Percentiles rank a stretch among this genome's conserved stretches.
Conservation (phyloP, 495 filamentous ascomycete genomes). For the Talaromyces borbonicus region DNA sequence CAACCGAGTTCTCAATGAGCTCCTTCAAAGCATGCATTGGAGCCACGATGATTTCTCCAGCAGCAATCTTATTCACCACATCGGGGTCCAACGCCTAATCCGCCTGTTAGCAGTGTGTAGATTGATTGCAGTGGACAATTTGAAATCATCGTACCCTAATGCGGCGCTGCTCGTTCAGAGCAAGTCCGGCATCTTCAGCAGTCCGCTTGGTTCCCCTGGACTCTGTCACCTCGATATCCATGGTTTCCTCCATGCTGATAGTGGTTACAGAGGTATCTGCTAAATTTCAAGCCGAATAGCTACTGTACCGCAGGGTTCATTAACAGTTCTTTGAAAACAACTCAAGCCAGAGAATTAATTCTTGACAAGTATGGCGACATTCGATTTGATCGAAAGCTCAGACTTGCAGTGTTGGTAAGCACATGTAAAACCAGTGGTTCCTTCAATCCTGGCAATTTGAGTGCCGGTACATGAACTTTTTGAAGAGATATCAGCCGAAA, state of each 20-base stretch:
- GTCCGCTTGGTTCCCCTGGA: conserved; percentile 57
- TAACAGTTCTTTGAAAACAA: no score
- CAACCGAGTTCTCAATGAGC: conserved; percentile 94
- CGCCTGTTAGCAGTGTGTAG: background rate
- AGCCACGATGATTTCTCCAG: conserved; percentile 98
- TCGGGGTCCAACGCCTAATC: conserved; percentile 77
- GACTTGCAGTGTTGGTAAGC: no score
- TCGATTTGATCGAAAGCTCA: no score
- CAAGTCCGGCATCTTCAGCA: conserved; percentile 36
- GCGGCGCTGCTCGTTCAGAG: conserved; percentile 45
- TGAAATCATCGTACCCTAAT: conserved; percentile 52
- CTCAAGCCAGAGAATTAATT: no score
- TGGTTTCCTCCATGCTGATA: conserved; percentile 31
- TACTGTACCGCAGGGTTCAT: no score
- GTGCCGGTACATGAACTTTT: no score
- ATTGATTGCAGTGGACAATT: background rate
- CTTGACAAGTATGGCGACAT: no score
- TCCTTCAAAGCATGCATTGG: conserved; percentile 97
- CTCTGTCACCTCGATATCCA: conserved; percentile 32
- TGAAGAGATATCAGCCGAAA: no score
- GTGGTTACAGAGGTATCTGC: no score
- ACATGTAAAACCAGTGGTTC: no score
- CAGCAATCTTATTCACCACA: conserved; percentile 98
- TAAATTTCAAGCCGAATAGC: no score
- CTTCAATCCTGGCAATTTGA: no score